Percentiles rank a stretch among this genome's conserved stretches.
Conservation (phyloP, 768 basidiomycete genomes). For the Leccinum olivaceopallidum region DNA sequence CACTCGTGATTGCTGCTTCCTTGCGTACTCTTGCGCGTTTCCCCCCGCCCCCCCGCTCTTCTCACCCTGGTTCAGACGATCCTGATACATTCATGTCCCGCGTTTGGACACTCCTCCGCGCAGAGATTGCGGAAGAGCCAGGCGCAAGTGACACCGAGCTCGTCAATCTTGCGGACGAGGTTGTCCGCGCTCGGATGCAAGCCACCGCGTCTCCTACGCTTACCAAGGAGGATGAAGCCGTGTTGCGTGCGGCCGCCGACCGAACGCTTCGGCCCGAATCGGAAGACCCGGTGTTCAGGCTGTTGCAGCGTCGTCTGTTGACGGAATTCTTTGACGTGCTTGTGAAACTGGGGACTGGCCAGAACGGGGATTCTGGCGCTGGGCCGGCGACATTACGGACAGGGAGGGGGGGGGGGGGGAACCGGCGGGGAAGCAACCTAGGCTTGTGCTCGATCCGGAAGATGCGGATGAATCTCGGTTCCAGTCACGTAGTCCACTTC, state of each 20-base stretch:
- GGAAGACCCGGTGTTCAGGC: constrained; percentile 70
- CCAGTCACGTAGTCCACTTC: constrained; percentile 1
- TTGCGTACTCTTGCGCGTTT: constrained; percentile 56
- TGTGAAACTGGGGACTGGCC: constrained; percentile 16
- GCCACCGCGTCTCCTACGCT: constrained; percentile 11
- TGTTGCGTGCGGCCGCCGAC: constrained; percentile 59
- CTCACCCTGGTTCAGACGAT: constrained; percentile 14
- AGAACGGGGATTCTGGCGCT: background rate
- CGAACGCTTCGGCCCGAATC: constrained; percentile 56
- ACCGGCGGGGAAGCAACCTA: constrained; percentile 28
- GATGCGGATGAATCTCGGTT: constrained; percentile 17
- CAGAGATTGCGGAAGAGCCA: constrained; percentile 47
- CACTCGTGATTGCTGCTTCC: constrained; percentile 62
- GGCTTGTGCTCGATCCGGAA: constrained; percentile 27
- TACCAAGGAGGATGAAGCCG: constrained; percentile 46
- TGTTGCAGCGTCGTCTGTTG: constrained; percentile 61
- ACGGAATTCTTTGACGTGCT: constrained; percentile 37
- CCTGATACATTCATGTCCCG: constrained; percentile 51
- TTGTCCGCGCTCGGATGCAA: constrained; percentile 52
- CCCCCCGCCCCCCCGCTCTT: constrained; percentile 20
- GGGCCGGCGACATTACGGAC: constrained; percentile 34
- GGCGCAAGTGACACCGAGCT: constrained; percentile 50
- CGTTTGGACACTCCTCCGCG: constrained; percentile 63
- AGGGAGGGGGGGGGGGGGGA: constrained; percentile 27
- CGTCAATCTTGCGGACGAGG: constrained; percentile 72